Percentiles rank a stretch among this genome's conserved stretches.
These are phyloP conservation scores for Amphibolis antarctica DNA, from an alignment of 106 monocot genomes.

Conservation along the genomic window DNA sequence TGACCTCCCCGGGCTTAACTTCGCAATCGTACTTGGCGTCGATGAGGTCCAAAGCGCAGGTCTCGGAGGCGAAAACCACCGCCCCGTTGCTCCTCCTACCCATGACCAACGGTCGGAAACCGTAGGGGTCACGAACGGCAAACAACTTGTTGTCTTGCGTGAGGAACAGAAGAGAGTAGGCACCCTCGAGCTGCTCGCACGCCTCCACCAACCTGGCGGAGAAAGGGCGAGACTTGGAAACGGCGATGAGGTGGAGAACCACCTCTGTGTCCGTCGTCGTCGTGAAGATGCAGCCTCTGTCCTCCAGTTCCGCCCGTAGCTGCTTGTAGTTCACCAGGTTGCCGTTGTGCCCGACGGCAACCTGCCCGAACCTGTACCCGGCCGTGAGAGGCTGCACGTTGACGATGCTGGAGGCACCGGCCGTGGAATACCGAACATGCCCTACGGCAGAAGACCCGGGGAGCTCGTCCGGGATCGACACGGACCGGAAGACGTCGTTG, in stretches of 20 bases:
- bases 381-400: conserved; percentile 88
- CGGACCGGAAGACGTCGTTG: conserved; percentile 52
- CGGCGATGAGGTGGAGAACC: conserved; percentile 63
- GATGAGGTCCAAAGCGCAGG: conserved; percentile 62
- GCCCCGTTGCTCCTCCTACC: conserved; percentile 46
- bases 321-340: conserved; percentile 75
- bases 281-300: conserved; percentile 73
- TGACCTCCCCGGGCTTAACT: conserved; percentile 15
- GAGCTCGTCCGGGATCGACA: conserved; percentile 37
- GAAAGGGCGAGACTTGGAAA: conserved; percentile 57
- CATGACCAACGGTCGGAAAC: conserved; percentile 83
- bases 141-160: conserved; percentile 54
- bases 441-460: conserved; percentile 71
- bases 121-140: conserved; percentile 65
- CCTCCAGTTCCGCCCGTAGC: conserved; percentile 37
- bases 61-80: conserved; percentile 63
- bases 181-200: conserved; percentile 43
- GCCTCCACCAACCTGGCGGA: conserved; percentile 48
- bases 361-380: conserved; percentile 36
- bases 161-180: conserved; percentile 61
- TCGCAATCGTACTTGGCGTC: conserved; percentile 43
- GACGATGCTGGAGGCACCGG: conserved; percentile 44
- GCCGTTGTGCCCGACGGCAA: conserved; percentile 70
- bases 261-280: conserved; percentile 67
- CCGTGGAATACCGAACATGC: conserved; percentile 85